phyloP scores from a whole-genome alignment of 495 filamentous ascomycete genomes.

The Neurospora intermedia region DNA sequence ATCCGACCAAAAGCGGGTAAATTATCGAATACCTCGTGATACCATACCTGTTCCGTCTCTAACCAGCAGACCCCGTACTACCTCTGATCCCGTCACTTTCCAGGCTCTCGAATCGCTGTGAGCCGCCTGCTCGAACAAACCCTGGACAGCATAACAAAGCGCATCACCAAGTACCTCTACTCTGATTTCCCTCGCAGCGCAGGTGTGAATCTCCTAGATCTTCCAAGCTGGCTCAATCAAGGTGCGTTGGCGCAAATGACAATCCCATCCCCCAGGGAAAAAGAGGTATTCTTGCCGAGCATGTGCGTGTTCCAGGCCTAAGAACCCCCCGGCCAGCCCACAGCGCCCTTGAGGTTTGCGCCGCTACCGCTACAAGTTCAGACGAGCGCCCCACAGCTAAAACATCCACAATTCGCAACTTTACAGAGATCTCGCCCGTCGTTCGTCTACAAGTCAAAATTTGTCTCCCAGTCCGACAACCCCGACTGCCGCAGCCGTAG shows the following conservation, averaged over 20 bases:
- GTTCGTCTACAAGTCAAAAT: not conserved
- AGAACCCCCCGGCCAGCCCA: not conserved
- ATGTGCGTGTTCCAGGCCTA: not conserved
- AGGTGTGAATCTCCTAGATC: not conserved
- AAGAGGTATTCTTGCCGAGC: not conserved
- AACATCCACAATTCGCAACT: not conserved
- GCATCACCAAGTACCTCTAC: not conserved
- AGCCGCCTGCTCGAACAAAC: not conserved
- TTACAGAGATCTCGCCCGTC: not conserved
- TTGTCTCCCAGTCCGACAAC: not conserved
- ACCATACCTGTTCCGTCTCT: not conserved
- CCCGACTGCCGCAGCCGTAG: not conserved
- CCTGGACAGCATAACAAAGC: not conserved
- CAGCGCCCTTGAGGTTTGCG: not conserved
- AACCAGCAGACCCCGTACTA: not conserved
- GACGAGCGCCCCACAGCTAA: slow-evolving; percentile 3
- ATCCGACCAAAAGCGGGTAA: not conserved
- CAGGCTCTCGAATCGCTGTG: not conserved
- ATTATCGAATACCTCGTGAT: not conserved
- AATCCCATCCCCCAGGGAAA: not conserved
- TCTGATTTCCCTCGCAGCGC: not conserved
- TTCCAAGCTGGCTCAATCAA: not conserved
- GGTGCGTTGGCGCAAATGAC: not conserved
- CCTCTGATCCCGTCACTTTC: not conserved
- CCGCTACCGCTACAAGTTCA: not conserved